These are phyloP conservation scores for Chimonanthus salicifolius DNA, from an alignment of 164 flowering plant genomes.

Conservation along the genomic window DNA sequence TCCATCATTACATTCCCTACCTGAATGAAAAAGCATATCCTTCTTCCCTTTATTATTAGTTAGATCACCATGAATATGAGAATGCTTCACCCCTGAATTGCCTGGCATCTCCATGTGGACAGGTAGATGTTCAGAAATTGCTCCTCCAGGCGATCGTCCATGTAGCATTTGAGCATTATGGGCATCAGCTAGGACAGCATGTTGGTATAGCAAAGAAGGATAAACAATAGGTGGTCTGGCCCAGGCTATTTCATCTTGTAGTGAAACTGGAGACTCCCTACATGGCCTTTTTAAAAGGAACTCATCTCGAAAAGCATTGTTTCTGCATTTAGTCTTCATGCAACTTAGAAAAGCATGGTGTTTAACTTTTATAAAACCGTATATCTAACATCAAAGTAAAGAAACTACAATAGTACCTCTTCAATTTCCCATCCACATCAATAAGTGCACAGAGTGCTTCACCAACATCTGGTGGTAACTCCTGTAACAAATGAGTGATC, in stretches of 20 bases:
- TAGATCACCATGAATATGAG: conserved; percentile 17
- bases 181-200: conserved; percentile 30
- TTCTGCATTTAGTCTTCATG: conserved; percentile 16
- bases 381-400: not conserved
- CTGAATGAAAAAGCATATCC: conserved; percentile 26
- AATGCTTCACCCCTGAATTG: conserved; percentile 16
- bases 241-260: conserved; percentile 43
- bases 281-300: conserved; percentile 35
- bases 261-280: conserved; percentile 30
- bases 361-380: not conserved
- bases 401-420: conserved; percentile 33
- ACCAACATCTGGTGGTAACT: conserved; percentile 73
- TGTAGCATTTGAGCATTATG: conserved; percentile 28
- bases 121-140: conserved; percentile 14
- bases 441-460: conserved; percentile 83
- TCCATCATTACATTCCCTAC: conserved; percentile 36
- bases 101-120: not conserved
- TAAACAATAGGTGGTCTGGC: conserved; percentile 29
- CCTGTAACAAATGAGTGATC: conserved; percentile 38
- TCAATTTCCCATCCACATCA: conserved; percentile 32
- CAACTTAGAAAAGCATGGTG: conserved; percentile 4
- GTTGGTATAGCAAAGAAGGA: conserved; percentile 54
- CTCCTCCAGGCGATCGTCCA: conserved; percentile 24
- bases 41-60: conserved; percentile 17
- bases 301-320: conserved; percentile 26